These are phyloP conservation scores for Perilla frutescens DNA, from an alignment of 257 asterid species.

Conservation along the genomic window DNA sequence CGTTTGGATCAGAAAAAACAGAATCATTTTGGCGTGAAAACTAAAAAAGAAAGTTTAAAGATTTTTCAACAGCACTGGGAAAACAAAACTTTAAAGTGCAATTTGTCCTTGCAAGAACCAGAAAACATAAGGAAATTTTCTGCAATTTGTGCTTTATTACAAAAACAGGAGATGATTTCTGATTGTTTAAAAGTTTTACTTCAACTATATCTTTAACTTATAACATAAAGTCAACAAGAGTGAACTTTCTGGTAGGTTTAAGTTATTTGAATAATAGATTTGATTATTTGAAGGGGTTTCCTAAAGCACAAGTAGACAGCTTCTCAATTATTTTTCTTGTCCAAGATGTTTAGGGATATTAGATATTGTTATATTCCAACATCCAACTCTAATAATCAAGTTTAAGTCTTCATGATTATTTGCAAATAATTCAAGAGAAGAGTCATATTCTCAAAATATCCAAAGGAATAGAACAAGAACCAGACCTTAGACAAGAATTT, in stretches of 20 bases:
- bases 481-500: conserved; percentile 92
- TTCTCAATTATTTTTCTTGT: neutral
- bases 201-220: conserved; percentile 10
- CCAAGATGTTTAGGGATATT: neutral
- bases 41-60: neutral
- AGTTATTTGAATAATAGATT: neutral
- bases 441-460: conserved; percentile 22
- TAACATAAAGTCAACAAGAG: neutral
- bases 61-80: neutral
- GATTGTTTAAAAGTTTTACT: neutral
- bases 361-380: neutral
- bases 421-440: neutral
- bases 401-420: neutral
- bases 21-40: neutral
- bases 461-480: conserved; percentile 14
- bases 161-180: neutral
- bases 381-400: conserved; percentile 20
- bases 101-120: neutral
- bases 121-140: neutral
- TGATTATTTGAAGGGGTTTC: neutral
- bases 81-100: neutral
- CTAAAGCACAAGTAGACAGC: conserved; percentile 16
- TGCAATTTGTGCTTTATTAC: neutral
- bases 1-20: neutral
- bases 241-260: conserved; percentile 9